Conservation (phyloP, 1,284 basidiomycete genomes). For the Leccinum pachyderme region DNA sequence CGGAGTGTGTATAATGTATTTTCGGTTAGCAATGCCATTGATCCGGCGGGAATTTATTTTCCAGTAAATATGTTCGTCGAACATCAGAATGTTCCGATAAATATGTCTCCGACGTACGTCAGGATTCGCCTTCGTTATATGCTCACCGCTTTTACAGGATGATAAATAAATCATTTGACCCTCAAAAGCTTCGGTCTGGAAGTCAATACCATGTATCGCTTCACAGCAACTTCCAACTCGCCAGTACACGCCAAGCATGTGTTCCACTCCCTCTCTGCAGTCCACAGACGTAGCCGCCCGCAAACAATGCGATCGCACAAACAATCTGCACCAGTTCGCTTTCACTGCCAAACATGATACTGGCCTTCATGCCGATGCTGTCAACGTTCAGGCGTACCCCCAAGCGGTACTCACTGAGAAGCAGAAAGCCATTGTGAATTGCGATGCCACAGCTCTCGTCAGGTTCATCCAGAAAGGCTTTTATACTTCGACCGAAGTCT, state of each 20-base stretch:
- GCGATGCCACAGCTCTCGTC: constrained; percentile 28
- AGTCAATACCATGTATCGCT: not conserved
- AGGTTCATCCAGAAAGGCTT: constrained; percentile 21
- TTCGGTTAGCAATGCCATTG: not conserved
- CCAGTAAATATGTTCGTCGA: not conserved
- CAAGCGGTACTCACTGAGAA: constrained; percentile 25
- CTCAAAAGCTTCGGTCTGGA: constrained; percentile 10
- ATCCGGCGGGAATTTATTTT: not conserved
- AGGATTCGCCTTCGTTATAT: too few species aligned
- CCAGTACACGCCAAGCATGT: constrained; percentile 7
- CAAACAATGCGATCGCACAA: constrained; percentile 28
- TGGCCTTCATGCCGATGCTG: constrained; percentile 2
- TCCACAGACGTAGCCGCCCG: constrained; percentile 19
- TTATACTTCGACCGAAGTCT: constrained; percentile 28
- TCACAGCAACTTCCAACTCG: constrained; percentile 4
- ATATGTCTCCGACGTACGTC: too few species aligned
- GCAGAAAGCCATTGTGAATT: constrained; percentile 29
- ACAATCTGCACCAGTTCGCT: constrained; percentile 10
- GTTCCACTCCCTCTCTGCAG: not conserved
- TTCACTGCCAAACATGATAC: constrained; percentile 1
- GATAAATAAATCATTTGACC: not conserved
- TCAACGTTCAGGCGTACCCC: constrained; percentile 28
- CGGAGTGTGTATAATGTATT: not conserved
- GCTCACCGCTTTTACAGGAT: constrained; percentile 17
- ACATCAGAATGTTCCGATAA: not conserved